Evolutionary conservation across 2,329 filamentous ascomycete genomes (phyloP), one percentile per base, ranked within the genome.

Genomic region (Trichoderma citrinoviride): DNA sequence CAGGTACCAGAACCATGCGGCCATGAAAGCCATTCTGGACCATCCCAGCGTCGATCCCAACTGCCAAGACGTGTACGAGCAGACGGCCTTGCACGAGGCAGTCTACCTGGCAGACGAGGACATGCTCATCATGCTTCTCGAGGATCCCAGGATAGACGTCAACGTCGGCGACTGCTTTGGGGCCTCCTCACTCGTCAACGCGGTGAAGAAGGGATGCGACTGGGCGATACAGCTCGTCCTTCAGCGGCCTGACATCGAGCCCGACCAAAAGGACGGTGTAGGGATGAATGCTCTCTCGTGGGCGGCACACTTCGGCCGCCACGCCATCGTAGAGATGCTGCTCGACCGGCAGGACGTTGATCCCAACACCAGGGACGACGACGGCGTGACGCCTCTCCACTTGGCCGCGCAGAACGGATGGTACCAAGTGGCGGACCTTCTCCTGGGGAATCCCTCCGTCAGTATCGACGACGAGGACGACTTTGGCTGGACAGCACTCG

Each of bases 201-300:
- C 63, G 17, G 49, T 57, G 6, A 33, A 54, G 8, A 41, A 40
- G 17, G 29, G 15, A 19, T 19, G 29, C 17, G 40, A 43, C 5
- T 23, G 19, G 7, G 29, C 53, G 14, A 49, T 29, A 7, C 12
- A 7, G 19, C 40, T 43, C 8, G 10, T 65, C 1, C 63, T 65
- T 2, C 17, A 33, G 25, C 41, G 33, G 15, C 12, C 14, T 27
- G 25, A 29, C 5, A 55, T 65, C 19, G 19, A 37, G 19, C 44
- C 63, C 15, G 63, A 65, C 14, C n/a, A 19, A 15, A 61, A 65
- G 29, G 63, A 65, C 14, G 12, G 19, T n/a, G 29, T 37, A n/a
- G 63, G 56, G 14, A 56, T 52, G 46, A 65, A 47, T 19, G 55
- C 63, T 46, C 46, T 65, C 27, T 33, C 63, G 7, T 65, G 63